Evolutionary conservation across 2,329 filamentous ascomycete species (phyloP).

Genomic region (Blastomyces percursus): DNA sequence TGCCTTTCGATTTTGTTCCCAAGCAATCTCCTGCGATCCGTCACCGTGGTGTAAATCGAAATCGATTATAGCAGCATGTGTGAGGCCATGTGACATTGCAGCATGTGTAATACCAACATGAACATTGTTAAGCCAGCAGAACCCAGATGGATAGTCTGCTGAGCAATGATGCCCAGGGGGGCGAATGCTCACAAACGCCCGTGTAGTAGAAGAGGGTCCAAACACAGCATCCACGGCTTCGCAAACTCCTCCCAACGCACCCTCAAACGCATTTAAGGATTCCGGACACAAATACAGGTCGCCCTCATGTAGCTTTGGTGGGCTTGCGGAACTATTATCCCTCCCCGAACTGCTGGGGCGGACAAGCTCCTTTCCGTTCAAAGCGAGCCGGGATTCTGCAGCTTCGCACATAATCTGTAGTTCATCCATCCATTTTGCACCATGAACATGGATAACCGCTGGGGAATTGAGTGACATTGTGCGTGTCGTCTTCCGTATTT

Average conservation of each 20-base stretch:
- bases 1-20: conserved; percentile 73
- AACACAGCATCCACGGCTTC: conserved; percentile 88
- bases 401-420: conserved; percentile 71
- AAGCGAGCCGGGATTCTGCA: conserved; percentile 65
- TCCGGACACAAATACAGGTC: conserved; percentile 85
- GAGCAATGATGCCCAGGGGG: conserved; percentile 96
- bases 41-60: conserved; percentile 89
- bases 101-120: conserved; percentile 93
- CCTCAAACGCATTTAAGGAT: conserved; percentile 78
- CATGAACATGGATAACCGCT: conserved; percentile 83
- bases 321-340: conserved; percentile 30
- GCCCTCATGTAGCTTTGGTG: conserved; percentile 62
- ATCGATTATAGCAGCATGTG: conserved; percentile 87
- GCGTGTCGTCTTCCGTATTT: conserved; percentile 69
- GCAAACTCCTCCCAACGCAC: conserved; percentile 81
- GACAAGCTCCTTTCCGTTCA: conserved; percentile 65
- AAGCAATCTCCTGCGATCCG: conserved; percentile 89
- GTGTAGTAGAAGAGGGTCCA: conserved; percentile 49
- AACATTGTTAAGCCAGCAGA: conserved; percentile 98
- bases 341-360: conserved; percentile 41
- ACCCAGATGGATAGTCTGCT: conserved; percentile 76
- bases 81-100: conserved; percentile 70
- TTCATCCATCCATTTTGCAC: conserved; percentile 86
- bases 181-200: conserved; percentile 84
- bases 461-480: conserved; percentile 59